A percentile compares a stretch with the other conserved stretches of the same genome.
Conservation (phyloP, 2,329 filamentous ascomycete genomes). For the Ophiostoma ips region DNA sequence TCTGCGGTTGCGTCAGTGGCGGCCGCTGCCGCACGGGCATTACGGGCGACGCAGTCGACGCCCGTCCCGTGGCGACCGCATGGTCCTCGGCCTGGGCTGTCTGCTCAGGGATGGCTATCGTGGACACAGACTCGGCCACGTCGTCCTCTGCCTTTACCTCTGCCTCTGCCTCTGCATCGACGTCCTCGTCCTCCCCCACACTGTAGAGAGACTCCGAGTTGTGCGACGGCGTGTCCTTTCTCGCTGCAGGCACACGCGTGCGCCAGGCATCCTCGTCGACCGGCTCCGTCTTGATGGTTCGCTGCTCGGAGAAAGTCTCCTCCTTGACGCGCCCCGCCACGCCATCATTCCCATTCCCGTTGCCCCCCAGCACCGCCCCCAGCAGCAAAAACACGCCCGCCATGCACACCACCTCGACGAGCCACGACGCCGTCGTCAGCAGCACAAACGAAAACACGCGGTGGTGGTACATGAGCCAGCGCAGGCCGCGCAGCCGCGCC, state of each 20-base stretch:
- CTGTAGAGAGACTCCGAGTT: too few relatives aligned
- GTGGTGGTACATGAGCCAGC: constrained; percentile 81
- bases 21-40: constrained; percentile 2
- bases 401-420: constrained; percentile 55
- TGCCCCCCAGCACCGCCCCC: constrained; percentile 16
- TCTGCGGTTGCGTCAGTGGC: background rate
- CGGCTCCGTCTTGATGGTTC: background rate
- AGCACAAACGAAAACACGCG: constrained; percentile 53
- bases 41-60: background rate
- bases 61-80: background rate
- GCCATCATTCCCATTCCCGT: background rate
- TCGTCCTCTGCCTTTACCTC: too few relatives aligned
- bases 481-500: constrained; percentile 61
- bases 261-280: too few relatives aligned
- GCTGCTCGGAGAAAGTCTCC: too few relatives aligned
- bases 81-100: background rate
- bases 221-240: too few relatives aligned
- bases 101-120: background rate
- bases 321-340: background rate
- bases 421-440: constrained; percentile 64
- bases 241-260: too few relatives aligned
- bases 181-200: too few relatives aligned
- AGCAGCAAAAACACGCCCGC: constrained; percentile 49
- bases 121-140: too few relatives aligned
- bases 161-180: too few relatives aligned